A percentile compares a stretch with the other conserved stretches of the same genome.
Conservation (phyloP, 345 rosid genomes). For the Acer campestre region DNA sequence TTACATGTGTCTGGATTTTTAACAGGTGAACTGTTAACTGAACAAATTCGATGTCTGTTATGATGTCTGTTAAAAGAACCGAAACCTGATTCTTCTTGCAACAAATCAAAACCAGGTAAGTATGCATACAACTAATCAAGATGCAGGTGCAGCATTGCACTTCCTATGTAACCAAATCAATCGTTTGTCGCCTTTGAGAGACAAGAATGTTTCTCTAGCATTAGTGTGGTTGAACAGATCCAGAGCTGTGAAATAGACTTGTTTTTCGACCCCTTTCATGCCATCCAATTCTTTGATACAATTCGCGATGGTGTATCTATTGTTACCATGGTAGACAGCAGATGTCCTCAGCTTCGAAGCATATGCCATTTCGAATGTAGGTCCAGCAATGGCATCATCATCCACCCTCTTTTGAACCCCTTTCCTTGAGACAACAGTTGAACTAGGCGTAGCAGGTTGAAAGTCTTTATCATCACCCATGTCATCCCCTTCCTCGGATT, state of each 20-base stretch:
- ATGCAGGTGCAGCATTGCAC: constrained; percentile 25
- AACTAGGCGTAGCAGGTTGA: neutral
- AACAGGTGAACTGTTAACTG: neutral
- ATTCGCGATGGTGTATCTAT: constrained; percentile 44
- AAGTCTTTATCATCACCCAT: too few relatives aligned
- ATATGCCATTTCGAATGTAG: constrained; percentile 52
- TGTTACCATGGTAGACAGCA: constrained; percentile 31
- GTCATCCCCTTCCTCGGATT: too few relatives aligned
- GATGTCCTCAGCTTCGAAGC: constrained; percentile 50
- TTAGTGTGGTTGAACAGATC: constrained; percentile 45
- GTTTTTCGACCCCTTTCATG: constrained; percentile 37
- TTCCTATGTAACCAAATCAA: constrained; percentile 51
- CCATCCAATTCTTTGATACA: constrained; percentile 53
- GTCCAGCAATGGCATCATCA: constrained; percentile 60
- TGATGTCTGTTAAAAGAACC: neutral
- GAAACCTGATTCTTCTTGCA: neutral
- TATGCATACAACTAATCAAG: neutral
- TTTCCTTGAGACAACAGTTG: constrained; percentile 29
- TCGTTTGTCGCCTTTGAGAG: constrained; percentile 44
- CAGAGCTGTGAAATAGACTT: constrained; percentile 52
- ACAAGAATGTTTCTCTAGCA: constrained; percentile 60
- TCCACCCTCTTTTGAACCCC: constrained; percentile 50
- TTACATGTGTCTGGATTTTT: constrained; percentile 1
- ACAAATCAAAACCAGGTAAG: neutral
- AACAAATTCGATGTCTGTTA: neutral